Evolutionary conservation across 2,329 filamentous ascomycete species (phyloP).

Genomic region (Cephalotrichum gorgonifer): DNA sequence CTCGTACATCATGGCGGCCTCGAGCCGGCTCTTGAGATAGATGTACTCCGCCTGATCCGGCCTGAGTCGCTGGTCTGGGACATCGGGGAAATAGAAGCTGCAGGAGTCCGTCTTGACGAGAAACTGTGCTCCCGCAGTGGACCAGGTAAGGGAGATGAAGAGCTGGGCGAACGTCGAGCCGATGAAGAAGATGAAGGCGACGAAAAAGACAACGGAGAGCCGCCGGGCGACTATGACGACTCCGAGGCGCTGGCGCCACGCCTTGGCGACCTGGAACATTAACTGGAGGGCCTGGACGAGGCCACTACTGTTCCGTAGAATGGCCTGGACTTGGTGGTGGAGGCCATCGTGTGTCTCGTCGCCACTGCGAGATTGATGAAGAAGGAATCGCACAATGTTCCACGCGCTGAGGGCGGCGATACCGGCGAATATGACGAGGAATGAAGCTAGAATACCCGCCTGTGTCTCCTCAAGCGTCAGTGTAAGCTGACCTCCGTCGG

Average conservation of each 20-base stretch:
- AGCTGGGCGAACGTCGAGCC: slow-evolving; percentile 3
- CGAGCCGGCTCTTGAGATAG: slow-evolving; percentile 4
- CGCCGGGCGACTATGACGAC: neutral
- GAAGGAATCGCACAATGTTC: slow-evolving; percentile 4
- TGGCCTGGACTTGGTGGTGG: slow-evolving; percentile 4
- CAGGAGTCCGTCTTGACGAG: neutral
- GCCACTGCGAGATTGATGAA: slow-evolving; percentile 2
- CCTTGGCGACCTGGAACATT: slow-evolving; percentile 1
- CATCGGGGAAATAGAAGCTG: neutral
- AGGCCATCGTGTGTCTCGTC: neutral
- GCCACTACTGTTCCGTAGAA: slow-evolving; percentile 4
- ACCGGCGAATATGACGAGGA: slow-evolving; percentile 7
- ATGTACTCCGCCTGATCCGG: slow-evolving; percentile 4
- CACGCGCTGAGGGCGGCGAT: slow-evolving; percentile 3
- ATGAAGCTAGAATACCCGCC: slow-evolving; percentile 2
- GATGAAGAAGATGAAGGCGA: slow-evolving; percentile 4
- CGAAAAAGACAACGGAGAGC: neutral
- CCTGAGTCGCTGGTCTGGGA: neutral
- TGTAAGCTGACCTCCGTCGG: slow-evolving; percentile 1
- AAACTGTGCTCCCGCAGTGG: slow-evolving; percentile 1
- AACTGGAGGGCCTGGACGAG: slow-evolving; percentile 2
- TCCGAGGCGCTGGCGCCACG: slow-evolving; percentile 2
- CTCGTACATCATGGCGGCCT: slow-evolving; percentile 5
- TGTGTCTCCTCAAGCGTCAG: slow-evolving; percentile 3
- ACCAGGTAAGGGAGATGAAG: slow-evolving; percentile 5